These are phyloP conservation scores for Penicillium maclennaniae DNA, from an alignment of 495 filamentous ascomycete species.

Conservation along the genomic window DNA sequence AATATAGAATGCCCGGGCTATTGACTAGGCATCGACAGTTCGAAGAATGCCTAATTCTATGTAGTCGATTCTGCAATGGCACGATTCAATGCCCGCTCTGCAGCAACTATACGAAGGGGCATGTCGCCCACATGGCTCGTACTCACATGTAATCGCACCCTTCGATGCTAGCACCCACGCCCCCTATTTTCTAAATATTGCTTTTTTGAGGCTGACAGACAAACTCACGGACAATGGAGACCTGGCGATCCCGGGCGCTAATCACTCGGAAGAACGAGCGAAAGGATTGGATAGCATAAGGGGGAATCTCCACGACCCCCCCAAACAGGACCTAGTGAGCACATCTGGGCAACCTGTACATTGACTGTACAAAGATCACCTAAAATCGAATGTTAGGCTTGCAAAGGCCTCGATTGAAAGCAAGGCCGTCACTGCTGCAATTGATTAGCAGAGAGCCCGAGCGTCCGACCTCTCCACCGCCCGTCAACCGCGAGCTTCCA, in stretches of 20 bases:
- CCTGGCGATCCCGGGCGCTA: conserved; percentile 11
- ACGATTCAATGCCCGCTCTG: neutral
- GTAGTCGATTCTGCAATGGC: neutral
- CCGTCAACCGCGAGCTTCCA: conserved; percentile 40
- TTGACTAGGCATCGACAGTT: too few relatives aligned
- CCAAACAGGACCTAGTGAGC: neutral
- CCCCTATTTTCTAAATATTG: neutral
- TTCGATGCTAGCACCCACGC: neutral
- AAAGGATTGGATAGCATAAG: conserved; percentile 19
- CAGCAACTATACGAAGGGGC: neutral
- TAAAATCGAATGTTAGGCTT: conserved; percentile 54
- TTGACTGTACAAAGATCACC: neutral
- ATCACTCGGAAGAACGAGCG: conserved; percentile 4
- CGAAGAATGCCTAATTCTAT: too few relatives aligned
- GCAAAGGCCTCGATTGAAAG: conserved; percentile 56
- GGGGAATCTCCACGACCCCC: conserved; percentile 18
- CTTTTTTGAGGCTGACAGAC: neutral
- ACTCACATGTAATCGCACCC: neutral
- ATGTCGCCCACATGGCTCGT: neutral
- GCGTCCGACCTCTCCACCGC: conserved; percentile 29
- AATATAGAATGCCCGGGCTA: too few relatives aligned
- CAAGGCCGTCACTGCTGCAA: conserved; percentile 70
- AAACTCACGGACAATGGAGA: neutral
- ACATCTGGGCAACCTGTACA: neutral
- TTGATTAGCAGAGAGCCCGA: conserved; percentile 48